These are phyloP conservation scores for Dactylellina parvicollis DNA, from an alignment of 2,329 filamentous ascomycete species.

Conservation along the genomic window DNA sequence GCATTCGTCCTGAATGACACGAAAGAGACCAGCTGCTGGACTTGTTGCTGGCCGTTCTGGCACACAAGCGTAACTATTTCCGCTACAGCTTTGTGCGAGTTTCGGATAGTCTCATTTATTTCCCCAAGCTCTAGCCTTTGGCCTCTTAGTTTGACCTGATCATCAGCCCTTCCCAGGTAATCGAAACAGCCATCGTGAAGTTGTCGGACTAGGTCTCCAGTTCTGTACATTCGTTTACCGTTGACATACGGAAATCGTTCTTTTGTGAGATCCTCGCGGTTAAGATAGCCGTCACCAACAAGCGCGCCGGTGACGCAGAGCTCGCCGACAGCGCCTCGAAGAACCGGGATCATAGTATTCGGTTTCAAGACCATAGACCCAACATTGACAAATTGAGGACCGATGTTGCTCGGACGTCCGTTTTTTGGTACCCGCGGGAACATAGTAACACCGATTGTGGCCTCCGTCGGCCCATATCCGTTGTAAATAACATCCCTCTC, in stretches of 20 bases:
- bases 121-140: slow-evolving; percentile 90
- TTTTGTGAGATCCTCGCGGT: slow-evolving; percentile 77
- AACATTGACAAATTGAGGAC: slow-evolving; percentile 85
- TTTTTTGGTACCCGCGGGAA: slow-evolving; percentile 80
- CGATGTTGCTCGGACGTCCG: slow-evolving; percentile 87
- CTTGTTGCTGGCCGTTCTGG: slow-evolving; percentile 76
- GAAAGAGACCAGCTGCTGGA: slow-evolving; percentile 85
- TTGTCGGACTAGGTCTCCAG: slow-evolving; percentile 85
- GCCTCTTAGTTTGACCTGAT: slow-evolving; percentile 90
- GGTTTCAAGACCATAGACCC: slow-evolving; percentile 80
- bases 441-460: slow-evolving; percentile 92
- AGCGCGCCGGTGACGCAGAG: slow-evolving; percentile 87
- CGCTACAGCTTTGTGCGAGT: slow-evolving; percentile 67
- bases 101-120: slow-evolving; percentile 83
- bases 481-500: slow-evolving; percentile 84
- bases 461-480: slow-evolving; percentile 87
- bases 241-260: slow-evolving; percentile 74
- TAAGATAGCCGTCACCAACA: slow-evolving; percentile 89
- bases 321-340: slow-evolving; percentile 83
- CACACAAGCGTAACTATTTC: slow-evolving; percentile 82
- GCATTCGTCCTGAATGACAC: slow-evolving; percentile 63
- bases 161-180: slow-evolving; percentile 86
- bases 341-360: slow-evolving; percentile 74
- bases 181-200: slow-evolving; percentile 83
- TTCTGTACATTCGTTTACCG: slow-evolving; percentile 73